phyloP scores from a whole-genome alignment of 2,329 filamentous ascomycete species.

The Aureobasidium sp. region DNA sequence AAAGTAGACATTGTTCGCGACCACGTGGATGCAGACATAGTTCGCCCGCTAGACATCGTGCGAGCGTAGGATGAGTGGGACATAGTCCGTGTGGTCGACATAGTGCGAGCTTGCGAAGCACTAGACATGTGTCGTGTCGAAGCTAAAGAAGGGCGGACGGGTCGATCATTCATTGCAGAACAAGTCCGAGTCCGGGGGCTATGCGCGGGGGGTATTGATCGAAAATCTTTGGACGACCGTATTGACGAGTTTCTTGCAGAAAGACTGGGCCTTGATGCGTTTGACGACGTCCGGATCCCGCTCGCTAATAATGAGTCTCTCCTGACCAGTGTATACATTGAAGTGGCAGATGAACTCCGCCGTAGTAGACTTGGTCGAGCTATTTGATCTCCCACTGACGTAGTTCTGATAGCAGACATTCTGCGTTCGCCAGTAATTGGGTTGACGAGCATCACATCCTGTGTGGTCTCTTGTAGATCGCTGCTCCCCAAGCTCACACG shows the following conservation, averaged over 20 bases:
- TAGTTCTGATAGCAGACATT: neutral
- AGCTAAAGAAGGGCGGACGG: neutral
- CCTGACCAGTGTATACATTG: conserved; percentile 12
- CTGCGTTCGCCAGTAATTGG: conserved; percentile 13
- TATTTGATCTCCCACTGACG: neutral
- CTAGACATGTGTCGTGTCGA: neutral
- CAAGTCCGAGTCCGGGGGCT: neutral
- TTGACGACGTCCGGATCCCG: neutral
- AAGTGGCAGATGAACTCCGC: neutral
- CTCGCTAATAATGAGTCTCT: neutral
- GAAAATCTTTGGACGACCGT: neutral
- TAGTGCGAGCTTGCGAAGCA: neutral
- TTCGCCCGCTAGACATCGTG: neutral
- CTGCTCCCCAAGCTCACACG: neutral
- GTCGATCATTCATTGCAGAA: neutral
- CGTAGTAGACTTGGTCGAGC: neutral
- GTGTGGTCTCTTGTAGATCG: neutral
- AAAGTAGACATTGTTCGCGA: conserved; percentile 8
- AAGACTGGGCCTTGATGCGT: neutral
- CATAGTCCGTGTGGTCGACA: neutral
- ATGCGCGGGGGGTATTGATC: neutral
- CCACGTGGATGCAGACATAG: conserved; percentile 5
- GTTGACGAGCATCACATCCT: conserved; percentile 12
- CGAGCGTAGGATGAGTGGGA: neutral
- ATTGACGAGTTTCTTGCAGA: neutral